These are phyloP conservation scores for Penicillium sp. DNA, from an alignment of 2,329 filamentous ascomycete species.

Conservation along the genomic window DNA sequence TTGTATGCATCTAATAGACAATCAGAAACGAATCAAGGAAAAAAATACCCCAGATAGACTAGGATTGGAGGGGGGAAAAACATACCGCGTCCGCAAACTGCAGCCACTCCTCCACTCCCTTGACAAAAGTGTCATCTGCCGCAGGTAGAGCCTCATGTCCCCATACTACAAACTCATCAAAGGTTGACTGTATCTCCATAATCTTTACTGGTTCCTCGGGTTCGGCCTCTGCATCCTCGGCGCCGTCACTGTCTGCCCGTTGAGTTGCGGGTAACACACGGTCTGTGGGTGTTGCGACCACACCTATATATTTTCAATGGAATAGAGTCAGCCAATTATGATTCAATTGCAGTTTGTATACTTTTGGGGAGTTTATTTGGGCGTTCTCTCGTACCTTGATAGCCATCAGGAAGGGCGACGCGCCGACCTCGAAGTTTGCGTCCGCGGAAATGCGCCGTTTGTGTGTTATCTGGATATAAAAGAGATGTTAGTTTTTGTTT, in stretches of 20 bases:
- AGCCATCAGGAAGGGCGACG: conserved; percentile 68
- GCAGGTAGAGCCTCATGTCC: conserved; percentile 70
- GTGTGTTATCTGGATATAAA: conserved; percentile 32
- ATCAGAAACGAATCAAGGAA: conserved; percentile 4
- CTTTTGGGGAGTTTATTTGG: neutral
- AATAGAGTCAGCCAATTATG: neutral
- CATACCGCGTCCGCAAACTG: conserved; percentile 67
- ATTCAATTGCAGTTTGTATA: neutral
- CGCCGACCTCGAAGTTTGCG: conserved; percentile 71
- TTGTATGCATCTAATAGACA: conserved; percentile 31
- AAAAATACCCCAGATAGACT: neutral
- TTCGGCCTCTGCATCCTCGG: conserved; percentile 49
- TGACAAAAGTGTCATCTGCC: conserved; percentile 67
- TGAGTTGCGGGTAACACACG: conserved; percentile 27
- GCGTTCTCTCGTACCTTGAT: conserved; percentile 51
- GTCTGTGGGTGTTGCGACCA: conserved; percentile 57
- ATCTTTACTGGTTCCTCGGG: conserved; percentile 53
- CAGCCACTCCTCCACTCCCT: conserved; percentile 79
- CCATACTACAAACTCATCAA: conserved; percentile 80
- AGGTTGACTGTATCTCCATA: conserved; percentile 64
- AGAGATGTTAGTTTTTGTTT: neutral
- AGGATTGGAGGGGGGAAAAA: conserved; percentile 5
- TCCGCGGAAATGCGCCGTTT: conserved; percentile 71
- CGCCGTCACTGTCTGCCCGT: conserved; percentile 42
- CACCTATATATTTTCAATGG: conserved; percentile 44